phyloP scores from a whole-genome alignment of 805 yeast species.

The Saccharomycopsis babjevae region DNA sequence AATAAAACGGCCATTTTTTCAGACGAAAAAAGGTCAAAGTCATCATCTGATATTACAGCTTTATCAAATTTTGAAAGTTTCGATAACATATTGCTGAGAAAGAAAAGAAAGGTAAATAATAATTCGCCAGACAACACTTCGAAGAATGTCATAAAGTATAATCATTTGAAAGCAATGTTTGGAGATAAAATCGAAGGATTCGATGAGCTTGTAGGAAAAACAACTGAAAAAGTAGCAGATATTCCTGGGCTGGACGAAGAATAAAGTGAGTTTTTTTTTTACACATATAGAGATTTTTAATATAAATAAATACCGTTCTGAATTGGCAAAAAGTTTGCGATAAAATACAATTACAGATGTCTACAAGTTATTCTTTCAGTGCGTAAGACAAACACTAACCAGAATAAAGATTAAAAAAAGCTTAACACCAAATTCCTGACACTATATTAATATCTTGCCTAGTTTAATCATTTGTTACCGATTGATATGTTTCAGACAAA shows the following conservation, averaged over 20 bases:
- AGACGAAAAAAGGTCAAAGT: slow-evolving; percentile 8
- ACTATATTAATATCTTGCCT: neutral
- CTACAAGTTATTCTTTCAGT: no score
- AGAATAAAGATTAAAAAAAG: no score
- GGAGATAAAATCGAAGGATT: slow-evolving; percentile 11
- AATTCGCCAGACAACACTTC: neutral
- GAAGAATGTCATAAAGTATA: neutral
- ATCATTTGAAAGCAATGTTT: slow-evolving; percentile 11
- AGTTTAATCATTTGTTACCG: neutral
- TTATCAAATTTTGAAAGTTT: neutral
- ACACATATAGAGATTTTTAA: neutral
- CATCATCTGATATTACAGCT: neutral
- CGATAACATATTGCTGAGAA: neutral
- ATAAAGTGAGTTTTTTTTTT: neutral
- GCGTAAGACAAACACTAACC: no score
- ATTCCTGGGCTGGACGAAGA: neutral
- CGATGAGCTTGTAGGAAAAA: slow-evolving; percentile 7
- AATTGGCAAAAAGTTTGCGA: neutral
- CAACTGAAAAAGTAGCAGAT: slow-evolving; percentile 11
- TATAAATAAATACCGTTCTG: neutral
- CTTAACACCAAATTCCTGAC: no score
- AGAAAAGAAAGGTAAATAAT: neutral
- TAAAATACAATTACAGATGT: no score
- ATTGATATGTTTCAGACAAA: slow-evolving; percentile 25
- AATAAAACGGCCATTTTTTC: slow-evolving; percentile 7